Evolutionary conservation across 2,329 filamentous ascomycete species (phyloP).

Genomic region (Fusarium hostae): DNA sequence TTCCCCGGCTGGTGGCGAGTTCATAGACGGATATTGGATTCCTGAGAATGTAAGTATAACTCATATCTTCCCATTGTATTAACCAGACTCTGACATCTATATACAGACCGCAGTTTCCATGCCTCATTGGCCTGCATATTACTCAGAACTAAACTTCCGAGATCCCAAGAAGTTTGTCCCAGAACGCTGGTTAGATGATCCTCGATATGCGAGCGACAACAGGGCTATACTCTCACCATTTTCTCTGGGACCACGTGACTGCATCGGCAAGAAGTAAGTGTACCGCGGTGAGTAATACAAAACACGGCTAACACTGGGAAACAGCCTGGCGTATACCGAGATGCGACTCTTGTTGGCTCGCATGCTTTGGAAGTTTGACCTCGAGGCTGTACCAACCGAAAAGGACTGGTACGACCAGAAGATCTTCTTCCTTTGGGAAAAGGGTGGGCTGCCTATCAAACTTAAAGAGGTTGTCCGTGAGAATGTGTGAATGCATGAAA

Average conservation of each 20-base stretch:
- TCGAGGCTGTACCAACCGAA: neutral
- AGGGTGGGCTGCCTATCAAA: neutral
- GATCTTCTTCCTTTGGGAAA: neutral
- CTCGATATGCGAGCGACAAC: neutral
- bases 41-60: neutral
- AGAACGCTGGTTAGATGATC: constrained; percentile 6
- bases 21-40: constrained; percentile 3
- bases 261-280: constrained; percentile 15
- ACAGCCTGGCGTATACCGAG: constrained; percentile 5
- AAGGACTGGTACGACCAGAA: neutral
- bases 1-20: neutral
- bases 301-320: neutral
- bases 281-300: accelerated
- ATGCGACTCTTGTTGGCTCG: constrained; percentile 10
- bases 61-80: accelerated
- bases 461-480: neutral
- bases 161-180: neutral
- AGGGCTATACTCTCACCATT: neutral
- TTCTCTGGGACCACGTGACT: constrained; percentile 1
- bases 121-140: neutral
- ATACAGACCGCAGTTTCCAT: neutral
- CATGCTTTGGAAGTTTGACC: constrained; percentile 14
- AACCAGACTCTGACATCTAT: neutral
- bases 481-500: neutral
- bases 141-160: neutral